Conservation (phyloP, 257 asterid genomes). For the Fraxinus anomala region DNA sequence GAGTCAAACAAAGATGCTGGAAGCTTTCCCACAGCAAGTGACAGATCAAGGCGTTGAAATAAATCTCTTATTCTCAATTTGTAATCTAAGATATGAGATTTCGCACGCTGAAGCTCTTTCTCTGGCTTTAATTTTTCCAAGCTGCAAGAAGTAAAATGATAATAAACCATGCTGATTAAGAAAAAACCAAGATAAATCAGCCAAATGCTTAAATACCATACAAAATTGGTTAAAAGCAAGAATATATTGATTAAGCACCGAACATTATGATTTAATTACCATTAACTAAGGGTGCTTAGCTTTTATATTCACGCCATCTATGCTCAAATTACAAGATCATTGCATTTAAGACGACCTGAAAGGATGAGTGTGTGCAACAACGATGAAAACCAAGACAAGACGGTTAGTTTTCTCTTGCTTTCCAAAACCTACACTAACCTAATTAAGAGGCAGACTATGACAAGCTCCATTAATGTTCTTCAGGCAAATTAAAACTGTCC, state of each 20-base stretch:
- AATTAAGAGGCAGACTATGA: not conserved
- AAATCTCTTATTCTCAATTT: conserved; percentile 81
- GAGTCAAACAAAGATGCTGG: conserved; percentile 76
- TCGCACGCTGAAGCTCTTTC: conserved; percentile 94
- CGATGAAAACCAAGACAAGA: not conserved
- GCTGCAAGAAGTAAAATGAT: conserved; percentile 51
- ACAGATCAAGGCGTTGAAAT: conserved; percentile 69
- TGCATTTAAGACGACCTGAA: conserved; percentile 12
- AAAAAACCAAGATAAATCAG: not conserved
- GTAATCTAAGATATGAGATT: conserved; percentile 73
- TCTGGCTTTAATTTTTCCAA: conserved; percentile 94
- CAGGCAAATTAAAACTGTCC: not conserved
- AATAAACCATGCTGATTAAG: conserved; percentile 7
- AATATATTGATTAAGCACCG: conserved; percentile 4
- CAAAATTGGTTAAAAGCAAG: not conserved
- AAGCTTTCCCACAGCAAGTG: conserved; percentile 76
- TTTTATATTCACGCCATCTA: conserved; percentile 4
- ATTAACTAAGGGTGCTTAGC: not conserved
- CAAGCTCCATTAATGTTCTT: conserved; percentile 11
- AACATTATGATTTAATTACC: conserved; percentile 3
- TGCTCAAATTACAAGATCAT: not conserved
- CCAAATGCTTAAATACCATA: conserved; percentile 8
- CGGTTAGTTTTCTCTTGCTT: not conserved
- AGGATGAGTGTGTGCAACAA: not conserved
- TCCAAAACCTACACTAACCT: conserved; percentile 18